These are phyloP conservation scores for Yamadazyma pseudoaaseri DNA, from an alignment of 1,139 yeast species.

Conservation along the genomic window DNA sequence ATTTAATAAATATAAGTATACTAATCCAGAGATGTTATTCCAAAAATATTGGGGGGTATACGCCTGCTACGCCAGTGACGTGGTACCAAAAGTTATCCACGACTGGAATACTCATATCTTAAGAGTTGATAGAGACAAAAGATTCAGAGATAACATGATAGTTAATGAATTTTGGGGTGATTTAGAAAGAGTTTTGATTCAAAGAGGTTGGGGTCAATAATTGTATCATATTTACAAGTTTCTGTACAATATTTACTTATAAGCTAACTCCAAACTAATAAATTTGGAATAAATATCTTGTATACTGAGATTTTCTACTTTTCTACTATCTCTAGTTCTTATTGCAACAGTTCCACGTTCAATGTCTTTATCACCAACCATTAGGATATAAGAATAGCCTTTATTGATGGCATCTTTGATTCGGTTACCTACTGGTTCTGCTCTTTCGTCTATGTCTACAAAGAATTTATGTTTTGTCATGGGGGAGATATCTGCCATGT, in stretches of 20 bases:
- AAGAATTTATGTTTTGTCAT: slow-evolving; percentile 63
- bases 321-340: slow-evolving; percentile 58
- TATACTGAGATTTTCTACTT: slow-evolving; percentile 41
- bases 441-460: slow-evolving; percentile 73
- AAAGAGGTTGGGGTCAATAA: slow-evolving; percentile 39
- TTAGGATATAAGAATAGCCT: slow-evolving; percentile 76
- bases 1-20: slow-evolving; percentile 81
- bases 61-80: slow-evolving; percentile 74
- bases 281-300: slow-evolving; percentile 52
- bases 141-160: slow-evolving; percentile 88
- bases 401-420: slow-evolving; percentile 74
- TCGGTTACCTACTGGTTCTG: slow-evolving; percentile 78
- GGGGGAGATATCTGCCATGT: slow-evolving; percentile 39
- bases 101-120: slow-evolving; percentile 89
- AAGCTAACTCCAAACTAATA: slow-evolving; percentile 47
- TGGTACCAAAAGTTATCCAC: slow-evolving; percentile 68
- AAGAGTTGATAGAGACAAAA: slow-evolving; percentile 73
- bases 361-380: slow-evolving; percentile 86
- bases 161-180: slow-evolving; percentile 83
- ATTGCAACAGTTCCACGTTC: slow-evolving; percentile 60
- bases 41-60: slow-evolving; percentile 84
- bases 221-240: slow-evolving; percentile 1
- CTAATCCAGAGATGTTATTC: slow-evolving; percentile 76
- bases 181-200: slow-evolving; percentile 58
- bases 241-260: slow-evolving; percentile 18